Percentiles rank a stretch among this genome's conserved stretches.
Evolutionary conservation across 148 eudicot genomes (phyloP).

Genomic region (Suaeda aralocaspica): DNA sequence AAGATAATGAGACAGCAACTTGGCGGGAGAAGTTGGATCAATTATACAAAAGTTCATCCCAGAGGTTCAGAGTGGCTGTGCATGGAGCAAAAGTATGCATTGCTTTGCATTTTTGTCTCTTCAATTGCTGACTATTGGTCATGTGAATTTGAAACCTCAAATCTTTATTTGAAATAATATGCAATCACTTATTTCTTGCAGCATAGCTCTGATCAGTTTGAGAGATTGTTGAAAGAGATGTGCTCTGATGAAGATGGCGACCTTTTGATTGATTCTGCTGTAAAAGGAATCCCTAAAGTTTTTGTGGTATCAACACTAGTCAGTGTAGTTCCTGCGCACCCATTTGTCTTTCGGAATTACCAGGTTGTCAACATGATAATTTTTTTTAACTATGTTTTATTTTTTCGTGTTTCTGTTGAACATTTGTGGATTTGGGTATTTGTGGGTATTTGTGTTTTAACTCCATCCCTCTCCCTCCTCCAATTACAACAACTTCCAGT

Average conservation of each 20-base stretch:
- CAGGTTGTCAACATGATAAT: conserved; percentile 46
- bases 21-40: conserved; percentile 99
- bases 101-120: conserved; percentile 1
- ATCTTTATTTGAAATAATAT: conserved; percentile 18
- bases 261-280: conserved; percentile 90
- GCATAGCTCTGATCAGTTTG: conserved; percentile 99
- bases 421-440: too few species aligned
- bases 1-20: conserved; percentile 89
- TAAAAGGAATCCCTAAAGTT: conserved; percentile 80
- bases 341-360: conserved; percentile 94
- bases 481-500: conserved; percentile 41
- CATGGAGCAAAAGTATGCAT: conserved; percentile 94
- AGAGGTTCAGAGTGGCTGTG: conserved; percentile 92
- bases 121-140: background rate
- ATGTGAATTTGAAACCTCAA: conserved; percentile 12
- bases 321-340: conserved; percentile 87
- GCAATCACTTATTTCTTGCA: conserved; percentile 47
- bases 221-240: conserved; percentile 91
- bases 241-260: conserved; percentile 97
- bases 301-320: conserved; percentile 94
- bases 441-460: too few species aligned
- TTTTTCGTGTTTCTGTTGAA: background rate
- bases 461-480: background rate
- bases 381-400: background rate
- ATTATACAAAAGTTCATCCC: conserved; percentile 95